phyloP scores from a whole-genome alignment of 305 asterid species.

The Fraxinus xanthoxyloides region DNA sequence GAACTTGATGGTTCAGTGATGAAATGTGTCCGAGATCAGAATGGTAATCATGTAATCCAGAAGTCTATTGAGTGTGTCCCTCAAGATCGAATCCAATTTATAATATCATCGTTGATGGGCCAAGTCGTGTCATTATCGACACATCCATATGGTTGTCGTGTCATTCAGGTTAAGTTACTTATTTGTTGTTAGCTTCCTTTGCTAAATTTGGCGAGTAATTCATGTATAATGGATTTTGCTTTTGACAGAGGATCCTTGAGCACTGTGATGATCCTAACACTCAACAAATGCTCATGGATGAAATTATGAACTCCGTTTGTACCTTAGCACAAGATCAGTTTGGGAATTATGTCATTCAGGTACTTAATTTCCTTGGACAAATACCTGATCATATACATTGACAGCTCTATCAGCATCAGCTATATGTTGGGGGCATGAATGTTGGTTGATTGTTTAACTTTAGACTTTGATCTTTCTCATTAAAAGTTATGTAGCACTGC shows the following conservation, averaged over 20 bases:
- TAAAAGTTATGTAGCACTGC: neutral
- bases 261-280: slow-evolving; percentile 63
- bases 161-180: slow-evolving; percentile 66
- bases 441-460: neutral
- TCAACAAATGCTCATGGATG: slow-evolving; percentile 61
- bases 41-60: slow-evolving; percentile 92
- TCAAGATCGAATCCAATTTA: slow-evolving; percentile 58
- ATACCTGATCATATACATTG: neutral
- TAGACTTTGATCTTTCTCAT: neutral
- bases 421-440: neutral
- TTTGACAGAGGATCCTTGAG: slow-evolving; percentile 79
- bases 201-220: neutral
- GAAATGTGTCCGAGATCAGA: slow-evolving; percentile 84
- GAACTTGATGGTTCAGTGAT: slow-evolving; percentile 81
- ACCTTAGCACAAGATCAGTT: slow-evolving; percentile 78
- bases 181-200: slow-evolving; percentile 1
- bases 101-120: slow-evolving; percentile 62
- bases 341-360: slow-evolving; percentile 82
- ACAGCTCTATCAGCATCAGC: neutral
- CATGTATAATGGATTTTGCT: neutral
- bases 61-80: slow-evolving; percentile 85
- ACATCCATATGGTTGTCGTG: slow-evolving; percentile 92
- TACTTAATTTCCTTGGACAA: slow-evolving; percentile 16
- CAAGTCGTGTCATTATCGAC: slow-evolving; percentile 72
- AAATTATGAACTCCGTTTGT: slow-evolving; percentile 67